phyloP scores from a whole-genome alignment of 1,284 basidiomycete species.

The Ustilago cynodontis region DNA sequence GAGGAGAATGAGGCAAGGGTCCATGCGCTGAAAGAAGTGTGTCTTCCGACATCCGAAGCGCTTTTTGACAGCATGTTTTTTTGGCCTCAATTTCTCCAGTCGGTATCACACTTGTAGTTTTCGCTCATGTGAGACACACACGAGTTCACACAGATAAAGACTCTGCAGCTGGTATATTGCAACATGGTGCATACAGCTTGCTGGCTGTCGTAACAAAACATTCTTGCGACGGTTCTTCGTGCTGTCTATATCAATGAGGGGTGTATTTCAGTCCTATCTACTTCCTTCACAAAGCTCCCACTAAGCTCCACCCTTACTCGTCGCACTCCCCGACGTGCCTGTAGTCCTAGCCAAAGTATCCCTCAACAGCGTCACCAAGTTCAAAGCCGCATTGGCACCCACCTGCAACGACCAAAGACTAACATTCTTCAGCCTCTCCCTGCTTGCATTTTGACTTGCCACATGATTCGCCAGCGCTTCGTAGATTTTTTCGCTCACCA shows the following conservation, averaged over 20 bases:
- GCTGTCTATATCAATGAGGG: not conserved
- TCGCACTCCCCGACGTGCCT: conserved; percentile 9
- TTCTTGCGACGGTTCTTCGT: no score
- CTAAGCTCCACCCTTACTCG: conserved; percentile 6
- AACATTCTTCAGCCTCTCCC: conserved; percentile 62
- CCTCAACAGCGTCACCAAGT: conserved; percentile 45
- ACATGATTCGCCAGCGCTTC: conserved; percentile 68
- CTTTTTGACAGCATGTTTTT: not conserved
- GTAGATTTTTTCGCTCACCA: conserved; percentile 67
- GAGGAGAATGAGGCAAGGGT: not conserved
- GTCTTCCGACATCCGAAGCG: conserved; percentile 23
- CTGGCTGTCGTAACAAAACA: no score
- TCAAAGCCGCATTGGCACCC: conserved; percentile 46
- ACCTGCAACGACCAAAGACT: conserved; percentile 64
- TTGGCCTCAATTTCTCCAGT: not conserved
- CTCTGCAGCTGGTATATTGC: conserved; percentile 1
- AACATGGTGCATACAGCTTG: no score
- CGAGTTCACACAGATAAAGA: no score
- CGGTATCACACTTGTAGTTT: no score
- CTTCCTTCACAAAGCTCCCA: no score
- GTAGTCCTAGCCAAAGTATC: conserved; percentile 46
- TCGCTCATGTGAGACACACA: no score
- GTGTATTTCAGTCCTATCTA: not conserved
- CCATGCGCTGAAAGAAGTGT: not conserved
- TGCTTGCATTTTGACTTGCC: conserved; percentile 61